Base-by-base conservation (phyloP, 345 rosid species). In the Xanthoceras sorbifolium region DNA sequence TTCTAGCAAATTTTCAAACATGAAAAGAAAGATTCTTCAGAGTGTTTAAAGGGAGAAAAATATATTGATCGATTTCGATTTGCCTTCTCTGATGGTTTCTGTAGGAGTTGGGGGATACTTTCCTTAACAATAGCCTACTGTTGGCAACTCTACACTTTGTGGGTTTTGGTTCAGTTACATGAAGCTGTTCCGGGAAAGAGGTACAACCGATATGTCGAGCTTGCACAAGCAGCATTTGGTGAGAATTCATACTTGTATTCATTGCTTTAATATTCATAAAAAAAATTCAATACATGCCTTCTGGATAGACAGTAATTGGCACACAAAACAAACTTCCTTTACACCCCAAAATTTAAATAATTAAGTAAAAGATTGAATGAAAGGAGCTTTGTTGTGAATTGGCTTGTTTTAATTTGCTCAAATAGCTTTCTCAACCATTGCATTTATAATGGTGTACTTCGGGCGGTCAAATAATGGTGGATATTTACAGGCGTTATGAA, bases 221-320 rank as follows among this genome's bases (percentile, higher is more conserved):
- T 95, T 64, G 98, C 99, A 52, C 93, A 93, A 82, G 98, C 99
- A 73, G 99, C 99, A 64, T 95, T 95, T 67, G 99, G 99, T 95
- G 81, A 86, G 87, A 60, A 70, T 26, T 42, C 9, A 42, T 14
- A 74, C 22, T 17, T 8, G 29, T 61, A 5, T 26, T 25, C 15
- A 11, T n/a, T 48, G 9, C 59, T 20, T 64, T 38, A 38, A 38
- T 10, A 6, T 38, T 38, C 9, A 38, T 38, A 0, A 40, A 10
- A 15, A n/a, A n/a, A 31, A 9, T 60, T 34, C 22, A 38, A 11
- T n/a, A 36, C 14, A 50, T 54, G 23, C 34, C 62, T 61, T 46
- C 18, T 20, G 25, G 18, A 0, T 64, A 7, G n/a, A 6, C 31
- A 22, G 14, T 68, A 8, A 55, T 18, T 55, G 25, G 26, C 20